These are phyloP conservation scores for Lentinus polychrous DNA, from an alignment of 1,284 basidiomycete species.

Conservation along the genomic window DNA sequence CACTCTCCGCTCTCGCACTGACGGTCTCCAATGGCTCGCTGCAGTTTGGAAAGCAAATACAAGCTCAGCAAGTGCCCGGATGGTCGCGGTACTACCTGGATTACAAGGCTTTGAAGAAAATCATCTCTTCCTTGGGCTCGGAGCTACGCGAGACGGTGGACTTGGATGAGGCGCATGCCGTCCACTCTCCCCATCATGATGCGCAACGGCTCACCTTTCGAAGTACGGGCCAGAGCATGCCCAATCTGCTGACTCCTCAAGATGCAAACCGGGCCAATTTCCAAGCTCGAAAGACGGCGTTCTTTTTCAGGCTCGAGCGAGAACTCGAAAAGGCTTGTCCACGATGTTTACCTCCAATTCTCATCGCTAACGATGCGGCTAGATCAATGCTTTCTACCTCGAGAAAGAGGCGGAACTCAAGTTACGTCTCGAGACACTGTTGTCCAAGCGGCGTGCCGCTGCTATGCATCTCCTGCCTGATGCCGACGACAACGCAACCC, in stretches of 20 bases:
- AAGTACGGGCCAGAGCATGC: too few relatives aligned
- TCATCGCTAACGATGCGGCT: slow-evolving; percentile 5
- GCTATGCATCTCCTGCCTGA: slow-evolving; percentile 67
- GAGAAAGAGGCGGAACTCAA: slow-evolving; percentile 97
- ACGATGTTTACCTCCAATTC: background rate
- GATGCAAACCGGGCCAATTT: slow-evolving; percentile 74
- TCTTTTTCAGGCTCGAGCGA: slow-evolving; percentile 98
- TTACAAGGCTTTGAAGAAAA: slow-evolving; percentile 98
- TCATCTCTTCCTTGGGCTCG: slow-evolving; percentile 95
- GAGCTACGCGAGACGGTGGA: slow-evolving; percentile 30
- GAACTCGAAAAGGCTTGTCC: slow-evolving; percentile 88
- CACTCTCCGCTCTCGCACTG: slow-evolving; percentile 11
- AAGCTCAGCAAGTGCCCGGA: slow-evolving; percentile 93
- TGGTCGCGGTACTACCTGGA: slow-evolving; percentile 97
- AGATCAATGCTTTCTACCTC: slow-evolving; percentile 99
- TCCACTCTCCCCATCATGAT: too few relatives aligned
- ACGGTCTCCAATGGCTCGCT: slow-evolving; percentile 5
- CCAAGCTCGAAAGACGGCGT: slow-evolving; percentile 92
- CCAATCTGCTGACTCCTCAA: slow-evolving; percentile 21
- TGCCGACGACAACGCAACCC: slow-evolving; percentile 45
- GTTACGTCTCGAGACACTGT: slow-evolving; percentile 83
- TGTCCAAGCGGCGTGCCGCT: slow-evolving; percentile 88
- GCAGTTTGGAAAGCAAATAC: slow-evolving; percentile 98
- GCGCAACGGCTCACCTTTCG: too few relatives aligned
- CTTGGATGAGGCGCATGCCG: too few relatives aligned